Conservation (phyloP, 306 rosid species). For the Inga laurina region DNA sequence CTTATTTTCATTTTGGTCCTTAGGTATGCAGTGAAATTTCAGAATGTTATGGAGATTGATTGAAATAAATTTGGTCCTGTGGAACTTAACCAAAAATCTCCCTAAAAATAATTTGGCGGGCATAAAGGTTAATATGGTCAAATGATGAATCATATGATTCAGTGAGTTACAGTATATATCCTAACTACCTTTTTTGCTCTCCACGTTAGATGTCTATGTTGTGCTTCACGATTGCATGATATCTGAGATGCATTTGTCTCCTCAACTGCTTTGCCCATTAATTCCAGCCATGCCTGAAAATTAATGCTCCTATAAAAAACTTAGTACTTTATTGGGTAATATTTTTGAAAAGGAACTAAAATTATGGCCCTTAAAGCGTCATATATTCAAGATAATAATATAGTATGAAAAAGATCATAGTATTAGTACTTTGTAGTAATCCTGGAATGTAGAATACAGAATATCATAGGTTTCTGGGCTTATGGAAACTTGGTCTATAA, state of each 20-base stretch:
- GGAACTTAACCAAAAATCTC: not conserved
- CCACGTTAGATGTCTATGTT: slow-evolving; percentile 83
- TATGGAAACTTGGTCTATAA: slow-evolving; percentile 83
- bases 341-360: slow-evolving; percentile 18
- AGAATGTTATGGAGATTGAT: too few species aligned
- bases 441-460: slow-evolving; percentile 74
- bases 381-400: not conserved
- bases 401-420: not conserved
- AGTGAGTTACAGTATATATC: not conserved
- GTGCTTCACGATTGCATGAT: slow-evolving; percentile 68
- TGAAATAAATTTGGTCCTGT: too few species aligned
- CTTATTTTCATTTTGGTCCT: too few species aligned
- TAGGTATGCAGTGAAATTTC: too few species aligned
- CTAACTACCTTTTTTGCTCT: slow-evolving; percentile 76
- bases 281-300: slow-evolving; percentile 49
- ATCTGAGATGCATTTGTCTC: slow-evolving; percentile 60
- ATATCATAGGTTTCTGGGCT: slow-evolving; percentile 55
- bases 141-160: slow-evolving; percentile 24
- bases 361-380: not conserved
- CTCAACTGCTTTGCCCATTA: slow-evolving; percentile 47
- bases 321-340: not conserved
- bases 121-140: not conserved
- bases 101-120: not conserved
- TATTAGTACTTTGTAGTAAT: slow-evolving; percentile 78
- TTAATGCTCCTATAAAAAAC: not conserved